Conservation (phyloP, 2,329 filamentous ascomycete genomes). For the Aspergillus spinulosporus region DNA sequence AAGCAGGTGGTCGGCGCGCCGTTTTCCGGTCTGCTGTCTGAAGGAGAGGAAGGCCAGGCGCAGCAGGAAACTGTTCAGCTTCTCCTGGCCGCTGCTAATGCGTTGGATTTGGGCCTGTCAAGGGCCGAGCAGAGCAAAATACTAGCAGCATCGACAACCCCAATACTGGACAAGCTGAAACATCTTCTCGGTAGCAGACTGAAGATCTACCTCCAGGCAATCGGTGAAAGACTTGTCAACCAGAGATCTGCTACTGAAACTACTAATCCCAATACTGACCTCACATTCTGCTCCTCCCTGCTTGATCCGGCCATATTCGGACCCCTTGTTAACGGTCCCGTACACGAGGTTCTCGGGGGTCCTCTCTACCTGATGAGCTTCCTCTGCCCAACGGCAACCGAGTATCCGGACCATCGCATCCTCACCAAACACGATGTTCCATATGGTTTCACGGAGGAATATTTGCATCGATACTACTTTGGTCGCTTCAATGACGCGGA, state of each 20-base stretch:
- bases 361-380: slow-evolving; percentile 46
- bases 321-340: slow-evolving; percentile 25
- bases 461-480: slow-evolving; percentile 33
- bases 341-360: neutral
- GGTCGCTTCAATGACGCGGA: slow-evolving; percentile 38
- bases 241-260: slow-evolving; percentile 24
- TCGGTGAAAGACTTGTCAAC: slow-evolving; percentile 32
- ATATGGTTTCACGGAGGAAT: slow-evolving; percentile 47
- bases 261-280: slow-evolving; percentile 33
- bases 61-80: slow-evolving; percentile 28
- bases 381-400: slow-evolving; percentile 26
- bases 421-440: slow-evolving; percentile 41
- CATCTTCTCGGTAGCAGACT: slow-evolving; percentile 26
- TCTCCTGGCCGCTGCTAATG: slow-evolving; percentile 6
- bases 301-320: slow-evolving; percentile 35
- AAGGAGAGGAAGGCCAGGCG: slow-evolving; percentile 12
- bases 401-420: slow-evolving; percentile 22
- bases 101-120: neutral
- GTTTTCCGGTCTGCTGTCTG: slow-evolving; percentile 33
- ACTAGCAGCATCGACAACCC: neutral
- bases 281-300: slow-evolving; percentile 41
- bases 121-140: neutral
- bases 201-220: slow-evolving; percentile 33
- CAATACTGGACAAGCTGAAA: slow-evolving; percentile 25
- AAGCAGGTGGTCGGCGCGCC: slow-evolving; percentile 45